A percentile compares a stretch with the other conserved stretches of the same genome.
phyloP scores from a whole-genome alignment of 352 stramenopile genomes.

The Phytophthora brassicae region DNA sequence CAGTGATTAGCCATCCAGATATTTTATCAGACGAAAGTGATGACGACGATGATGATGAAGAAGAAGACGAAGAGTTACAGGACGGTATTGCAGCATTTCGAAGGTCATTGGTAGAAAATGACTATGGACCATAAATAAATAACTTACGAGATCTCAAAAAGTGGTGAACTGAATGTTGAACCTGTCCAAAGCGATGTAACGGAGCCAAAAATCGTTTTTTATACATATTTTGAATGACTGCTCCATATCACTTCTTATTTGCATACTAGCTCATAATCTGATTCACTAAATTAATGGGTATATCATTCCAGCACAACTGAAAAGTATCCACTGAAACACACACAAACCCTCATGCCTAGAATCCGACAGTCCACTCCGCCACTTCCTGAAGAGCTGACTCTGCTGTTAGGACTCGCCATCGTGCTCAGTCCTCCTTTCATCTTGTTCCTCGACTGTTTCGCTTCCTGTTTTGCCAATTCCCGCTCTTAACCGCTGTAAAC shows the following conservation, averaged over 20 bases:
- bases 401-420: slow-evolving; percentile 30
- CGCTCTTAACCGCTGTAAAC: slow-evolving; percentile 10
- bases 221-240: neutral
- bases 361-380: neutral
- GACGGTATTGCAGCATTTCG: slow-evolving; percentile 45
- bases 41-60: slow-evolving; percentile 44
- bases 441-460: slow-evolving; percentile 29
- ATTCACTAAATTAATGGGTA: neutral
- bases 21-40: slow-evolving; percentile 64
- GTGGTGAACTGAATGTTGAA: no score
- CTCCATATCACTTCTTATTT: slow-evolving; percentile 6
- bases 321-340: slow-evolving; percentile 22
- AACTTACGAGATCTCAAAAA: no score
- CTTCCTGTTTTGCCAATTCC: slow-evolving; percentile 1
- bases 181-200: slow-evolving; percentile 8
- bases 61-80: slow-evolving; percentile 43
- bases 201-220: neutral
- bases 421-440: slow-evolving; percentile 29
- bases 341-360: slow-evolving; percentile 18
- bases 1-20: slow-evolving; percentile 34
- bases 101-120: slow-evolving; percentile 34
- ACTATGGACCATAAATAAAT: neutral
- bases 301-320: slow-evolving; percentile 13
- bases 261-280: neutral
- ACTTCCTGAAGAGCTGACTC: slow-evolving; percentile 22